A percentile compares a stretch with the other conserved stretches of the same genome.
Conservation (phyloP, 164 flowering plant species). For the Piper longum region DNA sequence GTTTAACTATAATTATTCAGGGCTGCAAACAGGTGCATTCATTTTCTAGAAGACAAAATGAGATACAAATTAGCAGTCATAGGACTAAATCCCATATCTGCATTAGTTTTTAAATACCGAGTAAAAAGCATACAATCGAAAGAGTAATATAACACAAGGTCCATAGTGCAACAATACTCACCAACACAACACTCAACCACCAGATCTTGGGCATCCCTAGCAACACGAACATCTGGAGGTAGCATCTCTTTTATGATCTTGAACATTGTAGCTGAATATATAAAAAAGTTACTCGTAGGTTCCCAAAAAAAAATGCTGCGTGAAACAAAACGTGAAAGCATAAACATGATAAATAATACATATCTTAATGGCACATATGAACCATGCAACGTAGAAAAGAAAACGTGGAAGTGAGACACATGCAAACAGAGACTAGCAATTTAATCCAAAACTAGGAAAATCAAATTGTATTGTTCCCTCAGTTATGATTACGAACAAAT, state of each 20-base stretch:
- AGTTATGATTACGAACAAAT: too few relatives aligned
- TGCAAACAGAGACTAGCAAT: too few relatives aligned
- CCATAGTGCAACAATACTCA: conserved; percentile 14
- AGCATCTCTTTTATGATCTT: conserved; percentile 98
- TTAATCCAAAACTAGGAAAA: too few relatives aligned
- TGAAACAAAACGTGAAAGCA: background rate
- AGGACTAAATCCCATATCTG: background rate
- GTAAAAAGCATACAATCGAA: background rate
- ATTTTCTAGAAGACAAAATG: background rate
- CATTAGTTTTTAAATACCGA: background rate
- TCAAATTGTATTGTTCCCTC: too few relatives aligned
- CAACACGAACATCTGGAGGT: conserved; percentile 98
- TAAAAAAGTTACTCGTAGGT: background rate
- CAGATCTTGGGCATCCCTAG: conserved; percentile 97
- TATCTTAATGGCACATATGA: too few relatives aligned
- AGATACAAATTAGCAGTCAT: background rate
- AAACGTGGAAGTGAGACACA: too few relatives aligned
- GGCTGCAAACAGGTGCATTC: too few relatives aligned
- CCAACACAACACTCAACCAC: conserved; percentile 98
- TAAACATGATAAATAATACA: background rate
- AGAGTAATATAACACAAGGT: background rate
- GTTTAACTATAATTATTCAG: too few relatives aligned
- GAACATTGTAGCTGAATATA: conserved; percentile 83
- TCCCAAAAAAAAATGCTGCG: background rate
- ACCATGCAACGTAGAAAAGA: too few relatives aligned